A percentile compares a stretch with the other conserved stretches of the same genome.
These are phyloP conservation scores for Omphalotus olearius DNA, from an alignment of 1,284 basidiomycete genomes.

Conservation along the genomic window DNA sequence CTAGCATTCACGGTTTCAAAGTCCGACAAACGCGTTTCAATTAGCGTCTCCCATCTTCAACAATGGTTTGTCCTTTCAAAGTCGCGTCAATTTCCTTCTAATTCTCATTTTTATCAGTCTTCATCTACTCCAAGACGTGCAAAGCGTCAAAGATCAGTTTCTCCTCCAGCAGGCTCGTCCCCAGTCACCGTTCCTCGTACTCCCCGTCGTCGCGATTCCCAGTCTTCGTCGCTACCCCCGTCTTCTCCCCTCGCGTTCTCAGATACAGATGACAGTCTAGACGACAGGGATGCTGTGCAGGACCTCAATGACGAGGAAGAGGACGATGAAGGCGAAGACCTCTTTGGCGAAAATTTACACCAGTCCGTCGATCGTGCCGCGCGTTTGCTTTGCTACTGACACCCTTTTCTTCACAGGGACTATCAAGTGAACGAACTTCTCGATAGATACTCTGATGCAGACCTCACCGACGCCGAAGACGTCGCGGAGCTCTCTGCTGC, in stretches of 20 bases:
- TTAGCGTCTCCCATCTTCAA: neutral
- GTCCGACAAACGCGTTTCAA: constrained; percentile 23
- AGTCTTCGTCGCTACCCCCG: constrained; percentile 76
- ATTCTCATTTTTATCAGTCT: constrained; percentile 15
- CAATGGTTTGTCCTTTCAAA: constrained; percentile 9
- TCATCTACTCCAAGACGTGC: constrained; percentile 31
- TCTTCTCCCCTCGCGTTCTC: constrained; percentile 83
- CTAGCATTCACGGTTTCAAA: constrained; percentile 22
- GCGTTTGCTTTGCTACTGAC: constrained; percentile 13
- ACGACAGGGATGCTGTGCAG: constrained; percentile 54
- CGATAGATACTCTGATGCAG: constrained; percentile 86
- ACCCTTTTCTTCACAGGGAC: constrained; percentile 52
- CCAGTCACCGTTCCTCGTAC: constrained; percentile 40
- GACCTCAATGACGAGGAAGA: constrained; percentile 69
- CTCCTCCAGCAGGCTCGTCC: constrained; percentile 53
- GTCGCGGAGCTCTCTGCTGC: constrained; percentile 70
- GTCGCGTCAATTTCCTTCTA: constrained; percentile 27
- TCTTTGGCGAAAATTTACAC: constrained; percentile 80
- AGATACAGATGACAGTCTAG: constrained; percentile 80
- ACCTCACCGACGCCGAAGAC: constrained; percentile 83
- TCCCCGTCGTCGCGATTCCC: constrained; percentile 45
- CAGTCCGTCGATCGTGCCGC: constrained; percentile 44
- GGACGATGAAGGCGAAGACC: constrained; percentile 88
- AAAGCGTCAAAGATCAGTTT: constrained; percentile 59
- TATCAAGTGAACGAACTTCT: constrained; percentile 82